Evolutionary conservation across 2,329 filamentous ascomycete species (phyloP), one percentile per base, ranked within the genome.

Genomic region (Xylaria polymorpha): DNA sequence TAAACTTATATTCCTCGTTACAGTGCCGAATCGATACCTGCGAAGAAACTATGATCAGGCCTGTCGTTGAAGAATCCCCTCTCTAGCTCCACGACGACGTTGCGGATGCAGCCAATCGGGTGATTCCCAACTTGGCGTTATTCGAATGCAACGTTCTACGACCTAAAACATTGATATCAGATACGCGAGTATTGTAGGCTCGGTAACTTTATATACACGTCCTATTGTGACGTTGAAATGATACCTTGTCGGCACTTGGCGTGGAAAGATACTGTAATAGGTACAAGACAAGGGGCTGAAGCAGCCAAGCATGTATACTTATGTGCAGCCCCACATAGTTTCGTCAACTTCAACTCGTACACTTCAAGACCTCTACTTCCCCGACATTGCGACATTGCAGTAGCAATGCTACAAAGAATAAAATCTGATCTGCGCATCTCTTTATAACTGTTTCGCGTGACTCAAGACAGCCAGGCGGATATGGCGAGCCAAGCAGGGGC

Each of bases 401-500:
- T 32, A 41, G 66, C 57, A 51, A 70, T 69, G 67, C 58, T 58
- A 64, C 62, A 12, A 60, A 48, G 18, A 58, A 20, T 18, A 35
- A n/a, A 35, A 37, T 35, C 18, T 22, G 15, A 53, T 37, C 53
- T 55, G 29, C 41, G 7, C 5, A 68, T 41, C n/a, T 20, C 35
- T 18, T 18, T 41, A 55, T 46, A 64, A 35, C 14, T 53, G 55
- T 50, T 44, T 43, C 50, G 55, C 51, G 37, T 66, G 50, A 51
- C 29, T 29, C 32, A 14, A 20, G 43, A 29, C 5, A 48, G 14
- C 18, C 55, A n/a, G 25, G 51, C 29, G 1, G 22, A 64, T 10
- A 72, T 72, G 70, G 8, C 65, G 50, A 67, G 56, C 43, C 60
- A 69, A 46, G 68, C 66, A 41, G 70, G 44, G 35, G 68, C 66